These are phyloP conservation scores for Plasmopara muralis DNA, from an alignment of 352 stramenopile genomes.

Conservation along the genomic window DNA sequence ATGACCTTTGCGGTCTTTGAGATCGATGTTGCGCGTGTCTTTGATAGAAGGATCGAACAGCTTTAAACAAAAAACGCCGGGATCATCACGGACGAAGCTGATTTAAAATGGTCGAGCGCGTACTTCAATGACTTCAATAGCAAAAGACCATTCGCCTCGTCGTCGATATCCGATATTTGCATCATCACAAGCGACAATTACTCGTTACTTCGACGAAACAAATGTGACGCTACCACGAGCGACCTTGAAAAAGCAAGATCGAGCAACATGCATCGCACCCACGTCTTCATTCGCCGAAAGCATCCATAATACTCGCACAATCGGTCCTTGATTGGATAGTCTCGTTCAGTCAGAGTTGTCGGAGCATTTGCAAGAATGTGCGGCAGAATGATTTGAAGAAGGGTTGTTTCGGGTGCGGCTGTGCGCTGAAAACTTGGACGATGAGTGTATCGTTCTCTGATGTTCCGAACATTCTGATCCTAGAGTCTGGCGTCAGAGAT, in stretches of 20 bases:
- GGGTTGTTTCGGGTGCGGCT: too few species aligned
- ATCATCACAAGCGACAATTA: slow-evolving; percentile 15
- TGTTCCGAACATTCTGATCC: too few species aligned
- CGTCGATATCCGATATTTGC: slow-evolving; percentile 27
- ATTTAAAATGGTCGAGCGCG: slow-evolving; percentile 14
- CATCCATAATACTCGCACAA: slow-evolving; percentile 24
- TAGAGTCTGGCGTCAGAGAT: too few species aligned
- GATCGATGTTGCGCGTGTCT: slow-evolving; percentile 8
- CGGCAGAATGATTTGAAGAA: slow-evolving; percentile 2
- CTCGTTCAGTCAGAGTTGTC: slow-evolving; percentile 10
- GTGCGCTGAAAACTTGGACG: too few species aligned
- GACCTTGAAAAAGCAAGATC: slow-evolving; percentile 16
- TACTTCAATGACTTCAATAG: slow-evolving; percentile 20
- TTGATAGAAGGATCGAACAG: neutral
- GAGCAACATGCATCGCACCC: slow-evolving; percentile 22
- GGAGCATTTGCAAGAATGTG: slow-evolving; percentile 11
- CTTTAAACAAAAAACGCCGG: neutral
- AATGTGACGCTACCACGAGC: slow-evolving; percentile 7
- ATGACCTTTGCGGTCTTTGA: slow-evolving; percentile 3
- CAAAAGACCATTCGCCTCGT: slow-evolving; percentile 22
- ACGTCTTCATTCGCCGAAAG: slow-evolving; percentile 11
- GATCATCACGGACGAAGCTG: slow-evolving; percentile 3
- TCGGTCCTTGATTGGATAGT: slow-evolving; percentile 5
- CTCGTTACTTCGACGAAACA: slow-evolving; percentile 23
- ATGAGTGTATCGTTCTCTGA: too few species aligned